These are phyloP conservation scores for Polyrhizophydium stewartii DNA, from an alignment of 371 early-diverging fungal genomes.

Conservation along the genomic window DNA sequence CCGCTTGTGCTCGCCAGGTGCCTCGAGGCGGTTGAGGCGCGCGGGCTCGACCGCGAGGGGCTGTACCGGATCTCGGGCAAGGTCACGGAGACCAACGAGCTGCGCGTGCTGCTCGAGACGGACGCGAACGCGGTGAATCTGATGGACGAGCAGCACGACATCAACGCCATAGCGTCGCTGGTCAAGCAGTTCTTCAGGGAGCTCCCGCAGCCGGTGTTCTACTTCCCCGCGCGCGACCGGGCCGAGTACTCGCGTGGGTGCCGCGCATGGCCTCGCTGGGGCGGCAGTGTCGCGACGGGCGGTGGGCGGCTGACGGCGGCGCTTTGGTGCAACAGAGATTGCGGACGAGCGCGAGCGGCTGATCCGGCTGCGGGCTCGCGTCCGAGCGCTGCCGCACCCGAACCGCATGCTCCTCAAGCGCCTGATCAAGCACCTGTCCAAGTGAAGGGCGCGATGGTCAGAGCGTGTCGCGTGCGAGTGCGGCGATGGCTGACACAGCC, in stretches of 20 bases:
- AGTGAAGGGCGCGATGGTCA: background rate
- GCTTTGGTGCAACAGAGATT: slow-evolving; percentile 4
- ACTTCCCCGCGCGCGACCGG: slow-evolving; percentile 45
- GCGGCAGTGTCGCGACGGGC: background rate
- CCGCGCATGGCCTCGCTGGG: too few species aligned
- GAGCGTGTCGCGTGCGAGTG: background rate
- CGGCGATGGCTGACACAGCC: background rate
- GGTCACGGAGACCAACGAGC: slow-evolving; percentile 50
- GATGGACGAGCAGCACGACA: slow-evolving; percentile 46
- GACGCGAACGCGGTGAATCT: slow-evolving; percentile 45
- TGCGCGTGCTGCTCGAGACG: slow-evolving; percentile 50
- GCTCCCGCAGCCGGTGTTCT: slow-evolving; percentile 58
- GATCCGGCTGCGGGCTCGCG: background rate
- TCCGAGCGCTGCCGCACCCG: slow-evolving; percentile 5
- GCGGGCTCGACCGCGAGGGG: slow-evolving; percentile 63
- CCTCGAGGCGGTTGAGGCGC: slow-evolving; percentile 52
- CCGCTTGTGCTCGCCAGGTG: slow-evolving; percentile 54
- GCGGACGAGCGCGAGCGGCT: slow-evolving; percentile 11
- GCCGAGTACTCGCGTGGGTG: slow-evolving; percentile 24
- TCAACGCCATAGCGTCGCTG: slow-evolving; percentile 55
- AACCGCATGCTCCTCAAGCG: slow-evolving; percentile 11
- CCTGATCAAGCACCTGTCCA: slow-evolving; percentile 15
- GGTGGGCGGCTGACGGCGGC: background rate
- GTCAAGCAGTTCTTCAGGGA: slow-evolving; percentile 63
- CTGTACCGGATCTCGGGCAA: slow-evolving; percentile 69